These are phyloP conservation scores for Panellus pusillus DNA, from an alignment of 768 basidiomycete species.

Conservation along the genomic window DNA sequence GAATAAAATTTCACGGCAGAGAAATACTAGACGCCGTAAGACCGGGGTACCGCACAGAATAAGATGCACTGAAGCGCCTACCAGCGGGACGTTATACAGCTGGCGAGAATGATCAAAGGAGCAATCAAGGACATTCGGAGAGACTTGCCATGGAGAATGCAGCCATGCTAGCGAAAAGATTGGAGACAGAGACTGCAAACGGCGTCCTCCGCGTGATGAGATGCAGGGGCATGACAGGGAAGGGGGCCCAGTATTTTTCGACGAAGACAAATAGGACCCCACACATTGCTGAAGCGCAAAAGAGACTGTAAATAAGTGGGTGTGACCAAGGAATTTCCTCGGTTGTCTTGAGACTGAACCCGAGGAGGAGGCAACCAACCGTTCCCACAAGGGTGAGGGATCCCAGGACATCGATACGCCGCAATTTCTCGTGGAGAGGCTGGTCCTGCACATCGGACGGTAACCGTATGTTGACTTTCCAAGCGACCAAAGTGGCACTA, in stretches of 20 bases:
- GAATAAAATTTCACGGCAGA: conserved; percentile 72
- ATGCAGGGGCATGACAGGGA: conserved; percentile 89
- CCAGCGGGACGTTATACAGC: conserved; percentile 88
- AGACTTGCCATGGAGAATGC: conserved; percentile 73
- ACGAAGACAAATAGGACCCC: conserved; percentile 67
- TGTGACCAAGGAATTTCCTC: conserved; percentile 78
- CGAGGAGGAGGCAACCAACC: conserved; percentile 72
- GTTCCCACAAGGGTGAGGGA: conserved; percentile 74
- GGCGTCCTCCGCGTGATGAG: conserved; percentile 79
- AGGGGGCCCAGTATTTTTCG: conserved; percentile 74
- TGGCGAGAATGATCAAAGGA: conserved; percentile 23
- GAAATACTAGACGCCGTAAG: conserved; percentile 59
- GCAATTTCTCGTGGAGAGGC: conserved; percentile 59
- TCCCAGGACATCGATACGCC: conserved; percentile 83
- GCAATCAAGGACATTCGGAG: neutral
- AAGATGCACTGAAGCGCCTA: conserved; percentile 31
- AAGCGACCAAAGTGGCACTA: conserved; percentile 67
- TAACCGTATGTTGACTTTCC: conserved; percentile 77
- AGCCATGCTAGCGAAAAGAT: conserved; percentile 74
- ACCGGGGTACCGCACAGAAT: conserved; percentile 8
- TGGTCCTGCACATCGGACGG: conserved; percentile 66
- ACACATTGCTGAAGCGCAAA: conserved; percentile 56
- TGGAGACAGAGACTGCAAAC: conserved; percentile 75
- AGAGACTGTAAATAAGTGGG: conserved; percentile 67
- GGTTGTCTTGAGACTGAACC: conserved; percentile 73